phyloP scores from a whole-genome alignment of 1,284 basidiomycete genomes.

The Leccinum solheimii region DNA sequence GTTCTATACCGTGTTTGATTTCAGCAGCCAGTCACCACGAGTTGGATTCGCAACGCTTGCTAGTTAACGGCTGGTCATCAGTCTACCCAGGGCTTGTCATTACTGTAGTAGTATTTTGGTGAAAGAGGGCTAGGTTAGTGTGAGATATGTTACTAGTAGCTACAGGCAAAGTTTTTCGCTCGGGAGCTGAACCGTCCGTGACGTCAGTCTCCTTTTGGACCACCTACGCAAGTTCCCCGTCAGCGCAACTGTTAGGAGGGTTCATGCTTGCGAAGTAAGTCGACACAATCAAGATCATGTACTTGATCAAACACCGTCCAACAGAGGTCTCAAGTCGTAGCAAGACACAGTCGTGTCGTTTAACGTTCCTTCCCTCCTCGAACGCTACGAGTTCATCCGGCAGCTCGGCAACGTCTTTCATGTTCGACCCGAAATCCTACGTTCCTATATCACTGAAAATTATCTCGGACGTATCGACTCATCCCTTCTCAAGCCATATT shows the following conservation, averaged over 20 bases:
- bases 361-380: slow-evolving; percentile 78
- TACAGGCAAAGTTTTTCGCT: not conserved
- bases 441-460: slow-evolving; percentile 89
- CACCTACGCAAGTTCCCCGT: slow-evolving; percentile 97
- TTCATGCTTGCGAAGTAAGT: slow-evolving; percentile 96
- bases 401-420: slow-evolving; percentile 98
- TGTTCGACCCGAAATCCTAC: slow-evolving; percentile 88
- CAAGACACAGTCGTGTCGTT: slow-evolving; percentile 89
- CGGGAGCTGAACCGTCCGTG: slow-evolving; percentile 10
- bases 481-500: slow-evolving; percentile 85
- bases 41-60: not conserved
- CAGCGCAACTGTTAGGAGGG: slow-evolving; percentile 84
- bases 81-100: not conserved
- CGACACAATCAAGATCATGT: slow-evolving; percentile 3
- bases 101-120: no score
- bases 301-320: slow-evolving; percentile 3
- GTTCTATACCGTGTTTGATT: not conserved
- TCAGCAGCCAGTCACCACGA: not conserved
- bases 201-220: slow-evolving; percentile 82
- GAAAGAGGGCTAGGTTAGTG: no score
- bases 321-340: slow-evolving; percentile 93
- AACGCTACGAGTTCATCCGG: slow-evolving; percentile 98
- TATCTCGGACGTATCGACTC: slow-evolving; percentile 92
- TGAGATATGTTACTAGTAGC: no score
- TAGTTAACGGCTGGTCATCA: not conserved